Percentiles rank a stretch among this genome's conserved stretches.
These are phyloP conservation scores for Colletotrichum godetiae DNA, from an alignment of 2,329 filamentous ascomycete species.

Conservation along the genomic window DNA sequence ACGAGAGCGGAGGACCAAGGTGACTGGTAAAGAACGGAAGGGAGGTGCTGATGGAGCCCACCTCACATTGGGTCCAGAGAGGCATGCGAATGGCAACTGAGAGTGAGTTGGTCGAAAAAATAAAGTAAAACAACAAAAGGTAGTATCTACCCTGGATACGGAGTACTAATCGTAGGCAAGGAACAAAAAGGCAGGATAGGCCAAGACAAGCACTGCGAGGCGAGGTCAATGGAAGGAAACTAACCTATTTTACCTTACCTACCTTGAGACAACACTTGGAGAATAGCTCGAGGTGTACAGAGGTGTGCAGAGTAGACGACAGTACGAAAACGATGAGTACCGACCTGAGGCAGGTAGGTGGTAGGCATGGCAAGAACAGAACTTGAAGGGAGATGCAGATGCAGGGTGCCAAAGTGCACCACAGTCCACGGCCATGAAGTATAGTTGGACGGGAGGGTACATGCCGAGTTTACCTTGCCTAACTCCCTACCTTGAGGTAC, in stretches of 20 bases:
- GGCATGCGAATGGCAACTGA: not conserved
- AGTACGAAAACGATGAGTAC: not conserved
- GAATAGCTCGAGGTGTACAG: not conserved
- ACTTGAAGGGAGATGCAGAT: conserved; percentile 10
- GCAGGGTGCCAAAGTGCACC: not conserved
- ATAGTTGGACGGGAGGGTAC: conserved; percentile 1
- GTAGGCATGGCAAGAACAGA: conserved; percentile 6
- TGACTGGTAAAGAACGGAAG: conserved; percentile 26
- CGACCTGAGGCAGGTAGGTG: not conserved
- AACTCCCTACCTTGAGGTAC: not conserved
- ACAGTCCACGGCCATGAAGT: not conserved
- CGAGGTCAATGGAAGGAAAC: not conserved
- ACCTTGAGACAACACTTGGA: not conserved
- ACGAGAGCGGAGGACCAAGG: not conserved
- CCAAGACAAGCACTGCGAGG: not conserved
- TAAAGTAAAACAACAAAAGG: not conserved
- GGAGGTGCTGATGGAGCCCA: conserved; percentile 29
- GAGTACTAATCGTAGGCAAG: not conserved
- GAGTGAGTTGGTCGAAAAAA: not conserved
- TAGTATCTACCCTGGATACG: not conserved
- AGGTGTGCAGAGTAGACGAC: not conserved
- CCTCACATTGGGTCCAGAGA: not conserved
- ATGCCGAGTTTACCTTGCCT: conserved; percentile 7
- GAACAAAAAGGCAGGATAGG: not conserved
- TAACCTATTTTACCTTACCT: not conserved